Conservation (phyloP, 306 rosid species). For the Gleditsia sinensis region DNA sequence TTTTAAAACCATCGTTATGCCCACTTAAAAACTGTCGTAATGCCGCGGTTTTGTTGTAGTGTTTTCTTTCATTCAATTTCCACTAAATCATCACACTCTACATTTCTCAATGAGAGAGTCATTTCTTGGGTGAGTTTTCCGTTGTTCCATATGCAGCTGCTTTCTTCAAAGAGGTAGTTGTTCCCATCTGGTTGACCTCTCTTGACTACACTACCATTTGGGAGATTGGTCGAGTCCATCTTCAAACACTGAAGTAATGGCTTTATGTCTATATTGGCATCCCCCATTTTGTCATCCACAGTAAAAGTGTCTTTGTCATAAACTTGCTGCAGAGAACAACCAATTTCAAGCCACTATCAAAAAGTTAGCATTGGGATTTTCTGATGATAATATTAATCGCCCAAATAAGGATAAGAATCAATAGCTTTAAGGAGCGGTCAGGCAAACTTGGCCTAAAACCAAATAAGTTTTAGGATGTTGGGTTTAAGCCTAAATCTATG, state of each 20-base stretch:
- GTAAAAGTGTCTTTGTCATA: slow-evolving; percentile 74
- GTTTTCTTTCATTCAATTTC: slow-evolving; percentile 67
- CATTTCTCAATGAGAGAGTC: slow-evolving; percentile 70
- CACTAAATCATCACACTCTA: slow-evolving; percentile 68
- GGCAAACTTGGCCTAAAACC: too few species aligned
- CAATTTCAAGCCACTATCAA: slow-evolving; percentile 8
- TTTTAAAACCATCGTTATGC: too few species aligned
- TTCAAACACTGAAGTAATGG: slow-evolving; percentile 57
- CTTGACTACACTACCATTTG: slow-evolving; percentile 68
- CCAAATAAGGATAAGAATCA: slow-evolving; percentile 1
- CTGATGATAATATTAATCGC: neutral
- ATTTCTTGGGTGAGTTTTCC: slow-evolving; percentile 70
- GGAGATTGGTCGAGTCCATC: slow-evolving; percentile 53
- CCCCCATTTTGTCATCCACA: slow-evolving; percentile 83
- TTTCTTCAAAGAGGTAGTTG: slow-evolving; percentile 70
- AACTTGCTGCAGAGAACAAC: slow-evolving; percentile 48
- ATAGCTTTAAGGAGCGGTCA: too few species aligned
- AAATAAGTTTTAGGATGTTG: too few species aligned
- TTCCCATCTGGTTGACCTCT: slow-evolving; percentile 54
- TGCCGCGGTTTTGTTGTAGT: too few species aligned
- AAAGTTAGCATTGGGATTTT: neutral
- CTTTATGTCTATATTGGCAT: slow-evolving; percentile 70
- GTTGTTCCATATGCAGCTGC: slow-evolving; percentile 60
- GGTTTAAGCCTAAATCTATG: too few species aligned
- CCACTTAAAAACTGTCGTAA: too few species aligned